These are phyloP conservation scores for Penicillium subrubescens DNA, from an alignment of 495 filamentous ascomycete species.

Conservation along the genomic window DNA sequence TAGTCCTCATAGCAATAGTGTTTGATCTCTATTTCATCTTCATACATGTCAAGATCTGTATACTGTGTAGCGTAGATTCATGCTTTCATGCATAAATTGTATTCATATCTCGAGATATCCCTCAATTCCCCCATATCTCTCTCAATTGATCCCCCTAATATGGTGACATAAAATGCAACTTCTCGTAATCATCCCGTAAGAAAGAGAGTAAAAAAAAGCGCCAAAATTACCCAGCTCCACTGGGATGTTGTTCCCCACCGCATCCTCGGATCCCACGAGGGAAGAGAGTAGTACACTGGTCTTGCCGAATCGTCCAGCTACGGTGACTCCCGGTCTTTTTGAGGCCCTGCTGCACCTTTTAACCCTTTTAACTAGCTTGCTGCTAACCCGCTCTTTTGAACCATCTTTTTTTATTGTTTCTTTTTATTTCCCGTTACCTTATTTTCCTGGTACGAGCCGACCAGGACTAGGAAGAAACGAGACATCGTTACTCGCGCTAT, in stretches of 20 bases:
- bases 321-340: background rate
- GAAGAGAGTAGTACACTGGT: slow-evolving; percentile 22
- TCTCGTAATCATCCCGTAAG: background rate
- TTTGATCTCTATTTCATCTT: background rate
- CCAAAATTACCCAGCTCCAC: slow-evolving; percentile 49
- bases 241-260: slow-evolving; percentile 30
- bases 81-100: background rate
- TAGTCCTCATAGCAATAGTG: background rate
- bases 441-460: slow-evolving; percentile 24
- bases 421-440: slow-evolving; percentile 29
- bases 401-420: slow-evolving; percentile 14
- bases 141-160: background rate
- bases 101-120: background rate
- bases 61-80: background rate
- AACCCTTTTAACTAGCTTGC: slow-evolving; percentile 11
- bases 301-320: slow-evolving; percentile 29
- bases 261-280: slow-evolving; percentile 51
- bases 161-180: background rate
- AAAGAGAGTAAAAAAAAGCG: slow-evolving; percentile 8
- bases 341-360: slow-evolving; percentile 20
- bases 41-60: background rate
- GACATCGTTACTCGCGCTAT: background rate
- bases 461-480: background rate
- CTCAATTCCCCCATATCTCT: background rate
- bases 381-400: background rate